phyloP scores from a whole-genome alignment of 805 yeast genomes.

The Saturnispora halmiae region DNA sequence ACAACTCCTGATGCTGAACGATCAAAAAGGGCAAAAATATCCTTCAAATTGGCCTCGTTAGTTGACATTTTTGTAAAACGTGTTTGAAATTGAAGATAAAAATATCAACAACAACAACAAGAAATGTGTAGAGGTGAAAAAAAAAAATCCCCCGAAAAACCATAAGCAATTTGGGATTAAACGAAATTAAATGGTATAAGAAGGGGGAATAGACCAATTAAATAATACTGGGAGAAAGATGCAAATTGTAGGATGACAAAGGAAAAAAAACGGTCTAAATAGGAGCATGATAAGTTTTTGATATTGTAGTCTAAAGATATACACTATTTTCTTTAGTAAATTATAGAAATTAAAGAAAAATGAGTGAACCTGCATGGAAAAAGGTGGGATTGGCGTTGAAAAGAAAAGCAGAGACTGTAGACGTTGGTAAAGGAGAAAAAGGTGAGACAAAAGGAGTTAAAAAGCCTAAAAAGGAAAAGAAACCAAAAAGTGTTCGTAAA shows the following conservation, averaged over 20 bases:
- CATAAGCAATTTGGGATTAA: too few species aligned
- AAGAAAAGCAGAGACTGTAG: slow-evolving; percentile 16
- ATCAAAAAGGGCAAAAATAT: slow-evolving; percentile 94
- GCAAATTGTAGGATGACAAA: too few species aligned
- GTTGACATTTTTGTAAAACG: slow-evolving; percentile 6
- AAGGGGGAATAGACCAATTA: too few species aligned
- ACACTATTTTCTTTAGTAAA: too few species aligned
- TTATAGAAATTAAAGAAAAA: too few species aligned
- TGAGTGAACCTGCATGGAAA: slow-evolving; percentile 72
- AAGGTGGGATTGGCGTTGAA: slow-evolving; percentile 60
- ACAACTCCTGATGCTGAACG: slow-evolving; percentile 92
- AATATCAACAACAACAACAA: not conserved
- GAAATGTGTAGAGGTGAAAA: slow-evolving; percentile 24
- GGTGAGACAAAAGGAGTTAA: slow-evolving; percentile 24
- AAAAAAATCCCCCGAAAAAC: too few species aligned
- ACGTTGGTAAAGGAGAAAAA: slow-evolving; percentile 28
- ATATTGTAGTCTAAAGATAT: too few species aligned
- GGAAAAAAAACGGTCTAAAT: too few species aligned
- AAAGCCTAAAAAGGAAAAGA: slow-evolving; percentile 29
- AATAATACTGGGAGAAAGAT: too few species aligned
- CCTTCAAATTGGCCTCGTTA: slow-evolving; percentile 49
- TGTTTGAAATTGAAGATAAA: not conserved
- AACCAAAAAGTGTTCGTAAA: slow-evolving; percentile 59
- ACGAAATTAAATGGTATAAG: too few species aligned
- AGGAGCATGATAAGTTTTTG: slow-evolving; percentile 3